Percentiles rank a stretch among this genome's conserved stretches.
These are phyloP conservation scores for Oxytropis ochrocephala DNA, from an alignment of 306 rosid genomes.

Conservation along the genomic window DNA sequence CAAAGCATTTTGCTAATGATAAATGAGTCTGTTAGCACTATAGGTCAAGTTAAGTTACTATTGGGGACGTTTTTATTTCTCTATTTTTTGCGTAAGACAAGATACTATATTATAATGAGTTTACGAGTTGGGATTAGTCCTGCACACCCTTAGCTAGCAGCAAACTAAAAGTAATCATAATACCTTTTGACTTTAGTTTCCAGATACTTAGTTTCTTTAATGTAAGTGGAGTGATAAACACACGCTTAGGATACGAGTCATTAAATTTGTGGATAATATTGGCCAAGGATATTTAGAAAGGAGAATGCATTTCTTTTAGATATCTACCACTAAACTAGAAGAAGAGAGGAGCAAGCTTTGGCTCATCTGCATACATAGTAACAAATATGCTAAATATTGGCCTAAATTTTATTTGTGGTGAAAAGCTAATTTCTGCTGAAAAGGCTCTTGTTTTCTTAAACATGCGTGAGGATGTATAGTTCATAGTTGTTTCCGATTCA, in stretches of 20 bases:
- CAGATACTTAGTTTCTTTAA: neutral
- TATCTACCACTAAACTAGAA: neutral
- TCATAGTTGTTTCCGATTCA: conserved; percentile 36
- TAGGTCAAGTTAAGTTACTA: too few relatives aligned
- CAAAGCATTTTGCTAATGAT: too few relatives aligned
- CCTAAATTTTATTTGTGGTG: conserved; percentile 7
- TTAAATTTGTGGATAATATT: neutral
- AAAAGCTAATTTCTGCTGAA: neutral
- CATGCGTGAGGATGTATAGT: neutral
- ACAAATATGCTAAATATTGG: neutral
- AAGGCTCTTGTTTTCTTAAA: neutral
- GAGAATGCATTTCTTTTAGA: neutral
- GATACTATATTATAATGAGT: too few relatives aligned
- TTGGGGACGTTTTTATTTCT: too few relatives aligned
- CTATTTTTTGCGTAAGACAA: neutral
- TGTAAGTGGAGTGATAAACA: neutral
- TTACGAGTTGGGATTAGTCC: too few relatives aligned
- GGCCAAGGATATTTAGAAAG: neutral
- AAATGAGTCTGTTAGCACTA: too few relatives aligned
- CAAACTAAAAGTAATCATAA: neutral
- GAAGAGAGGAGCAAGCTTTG: neutral
- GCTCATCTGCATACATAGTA: neutral
- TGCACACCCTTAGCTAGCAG: too few relatives aligned
- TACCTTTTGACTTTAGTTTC: neutral
- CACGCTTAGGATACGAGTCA: neutral